phyloP scores from a whole-genome alignment of 2,329 filamentous ascomycete species.

The Byssoonygena ceratinophila region DNA sequence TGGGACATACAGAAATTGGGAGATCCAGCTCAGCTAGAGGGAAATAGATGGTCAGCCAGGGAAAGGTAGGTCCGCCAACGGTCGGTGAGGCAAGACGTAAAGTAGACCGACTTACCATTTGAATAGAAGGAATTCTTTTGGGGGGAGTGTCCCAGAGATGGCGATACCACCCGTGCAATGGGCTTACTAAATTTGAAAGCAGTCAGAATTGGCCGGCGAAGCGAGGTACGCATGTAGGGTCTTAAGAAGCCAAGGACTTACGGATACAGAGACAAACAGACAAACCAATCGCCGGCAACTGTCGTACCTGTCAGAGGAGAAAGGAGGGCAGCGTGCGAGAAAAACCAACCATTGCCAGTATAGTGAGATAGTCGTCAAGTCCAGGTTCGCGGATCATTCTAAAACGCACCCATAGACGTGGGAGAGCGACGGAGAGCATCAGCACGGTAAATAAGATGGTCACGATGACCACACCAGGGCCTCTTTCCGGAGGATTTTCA shows the following conservation, averaged over 20 bases:
- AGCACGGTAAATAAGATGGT: neutral
- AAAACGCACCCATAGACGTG: slow-evolving; percentile 5
- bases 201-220: neutral
- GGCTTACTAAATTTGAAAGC: neutral
- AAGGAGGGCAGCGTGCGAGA: neutral
- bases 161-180: slow-evolving; percentile 1
- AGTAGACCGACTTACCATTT: no score
- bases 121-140: neutral
- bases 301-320: neutral
- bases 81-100: no score
- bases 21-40: slow-evolving; percentile 3
- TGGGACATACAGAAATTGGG: neutral
- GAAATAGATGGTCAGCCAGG: neutral
- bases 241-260: neutral
- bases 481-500: neutral
- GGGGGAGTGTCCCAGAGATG: slow-evolving; percentile 7
- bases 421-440: neutral
- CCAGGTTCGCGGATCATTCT: neutral
- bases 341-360: neutral
- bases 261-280: neutral
- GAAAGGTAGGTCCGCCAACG: neutral
- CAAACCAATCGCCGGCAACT: slow-evolving; percentile 7
- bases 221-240: neutral
- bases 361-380: slow-evolving; percentile 6
- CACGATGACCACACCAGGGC: neutral